These are phyloP conservation scores for Tulasnella sp. DNA, from an alignment of 768 basidiomycete genomes.

Conservation along the genomic window DNA sequence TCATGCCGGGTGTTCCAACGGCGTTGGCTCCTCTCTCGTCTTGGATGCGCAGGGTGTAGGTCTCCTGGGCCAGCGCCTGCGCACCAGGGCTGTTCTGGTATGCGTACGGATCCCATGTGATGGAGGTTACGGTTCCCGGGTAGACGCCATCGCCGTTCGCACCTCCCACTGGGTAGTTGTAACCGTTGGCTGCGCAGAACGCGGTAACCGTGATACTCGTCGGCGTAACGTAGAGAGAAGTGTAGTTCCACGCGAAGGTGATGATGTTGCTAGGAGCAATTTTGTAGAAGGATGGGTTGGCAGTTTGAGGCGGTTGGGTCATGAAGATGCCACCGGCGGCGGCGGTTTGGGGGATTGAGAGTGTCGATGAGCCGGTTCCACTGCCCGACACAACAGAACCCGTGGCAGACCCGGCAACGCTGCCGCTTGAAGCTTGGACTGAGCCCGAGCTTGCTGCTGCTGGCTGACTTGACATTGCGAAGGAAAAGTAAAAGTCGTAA, in stretches of 20 bases:
- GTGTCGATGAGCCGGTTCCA: conserved; percentile 9
- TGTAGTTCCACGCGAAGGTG: conserved; percentile 93
- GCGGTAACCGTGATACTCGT: conserved; percentile 79
- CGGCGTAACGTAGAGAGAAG: conserved; percentile 69
- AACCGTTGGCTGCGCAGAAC: conserved; percentile 75
- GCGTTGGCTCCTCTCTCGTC: conserved; percentile 77
- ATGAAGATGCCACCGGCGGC: conserved; percentile 60
- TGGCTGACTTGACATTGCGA: background rate
- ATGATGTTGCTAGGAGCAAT: conserved; percentile 72
- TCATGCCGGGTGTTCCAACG: conserved; percentile 60
- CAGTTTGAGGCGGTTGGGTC: conserved; percentile 78
- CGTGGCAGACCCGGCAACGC: conserved; percentile 21
- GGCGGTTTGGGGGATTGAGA: conserved; percentile 38
- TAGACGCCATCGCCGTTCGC: conserved; percentile 53
- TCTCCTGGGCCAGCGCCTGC: conserved; percentile 71
- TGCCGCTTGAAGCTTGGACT: background rate
- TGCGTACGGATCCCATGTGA: conserved; percentile 77
- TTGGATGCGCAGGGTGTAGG: conserved; percentile 78
- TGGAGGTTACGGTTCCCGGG: conserved; percentile 64
- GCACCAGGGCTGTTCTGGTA: conserved; percentile 67
- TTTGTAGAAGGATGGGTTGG: conserved; percentile 83
- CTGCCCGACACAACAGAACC: background rate
- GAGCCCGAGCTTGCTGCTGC: background rate
- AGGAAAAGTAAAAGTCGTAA: background rate
- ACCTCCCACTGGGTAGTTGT: conserved; percentile 81